These are phyloP conservation scores for Pseudofabraea citricarpa DNA, from an alignment of 2,329 filamentous ascomycete species.

Conservation along the genomic window DNA sequence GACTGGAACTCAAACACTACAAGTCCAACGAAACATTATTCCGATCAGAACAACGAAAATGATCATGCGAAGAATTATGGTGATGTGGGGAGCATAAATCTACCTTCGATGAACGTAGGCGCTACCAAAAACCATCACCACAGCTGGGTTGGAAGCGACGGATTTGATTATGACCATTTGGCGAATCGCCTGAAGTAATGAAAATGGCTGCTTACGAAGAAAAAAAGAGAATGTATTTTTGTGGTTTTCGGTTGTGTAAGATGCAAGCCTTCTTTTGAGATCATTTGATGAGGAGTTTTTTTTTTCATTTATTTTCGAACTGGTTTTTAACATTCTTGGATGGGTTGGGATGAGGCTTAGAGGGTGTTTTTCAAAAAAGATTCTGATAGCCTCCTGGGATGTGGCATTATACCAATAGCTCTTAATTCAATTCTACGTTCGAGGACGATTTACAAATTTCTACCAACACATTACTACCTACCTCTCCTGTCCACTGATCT, in stretches of 20 bases:
- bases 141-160: background rate
- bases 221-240: background rate
- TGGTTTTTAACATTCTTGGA: no score
- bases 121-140: background rate
- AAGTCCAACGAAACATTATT: background rate
- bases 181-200: background rate
- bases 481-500: no score
- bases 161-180: constrained; percentile 1
- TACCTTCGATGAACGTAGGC: background rate
- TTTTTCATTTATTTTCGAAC: no score
- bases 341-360: no score
- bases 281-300: background rate
- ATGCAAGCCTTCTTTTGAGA: background rate
- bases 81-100: background rate
- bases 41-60: background rate
- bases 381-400: no score
- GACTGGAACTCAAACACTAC: background rate
- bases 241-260: background rate
- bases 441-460: no score
- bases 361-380: no score
- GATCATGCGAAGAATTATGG: background rate
- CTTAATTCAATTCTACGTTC: no score
- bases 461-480: no score
- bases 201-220: background rate
- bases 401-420: no score